Evolutionary conservation across 108 stramenopile genomes (phyloP), one percentile per base, ranked within the genome.

Genomic region (Cafeteria roenbergensis): DNA sequence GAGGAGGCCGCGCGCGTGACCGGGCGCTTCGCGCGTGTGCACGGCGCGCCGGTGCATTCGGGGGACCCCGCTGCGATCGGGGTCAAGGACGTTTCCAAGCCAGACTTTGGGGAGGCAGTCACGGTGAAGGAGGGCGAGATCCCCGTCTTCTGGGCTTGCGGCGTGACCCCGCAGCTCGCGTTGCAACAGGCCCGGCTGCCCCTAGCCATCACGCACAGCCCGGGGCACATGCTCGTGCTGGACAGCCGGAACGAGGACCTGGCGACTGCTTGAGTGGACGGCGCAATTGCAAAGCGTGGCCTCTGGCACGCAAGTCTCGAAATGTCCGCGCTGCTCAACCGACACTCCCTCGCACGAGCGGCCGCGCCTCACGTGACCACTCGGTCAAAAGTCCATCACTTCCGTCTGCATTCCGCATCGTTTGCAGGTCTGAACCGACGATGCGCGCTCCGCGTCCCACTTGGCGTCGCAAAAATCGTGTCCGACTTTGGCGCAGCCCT

Each of bases 71-170:
- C 61, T 20, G 71, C 79, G 27, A 78, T 91, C 56, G 91, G 88
- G 29, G 81, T 89, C 60, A 37, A 12, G 12, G 77, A 88, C 66
- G 27, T 85, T 30, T 67, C 69, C 66, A 72, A 76, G 34, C 86
- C 87, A 0, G 90, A 91, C 35, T 91, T 78, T 76, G 90, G 90
- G 14, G 90, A 88, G 29, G 34, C 80, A 1, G 82, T 88, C 24
- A 73, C 75, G 3, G 42, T 88, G 31, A 57, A 51, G 22, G 54
- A 72, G 24, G 86, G 80, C 62, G 92, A 93, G 66, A 75, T 90
- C 9, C 88, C 88, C 14, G 86, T 93, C 37, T 93, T 93, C 73
- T 88, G 87, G 83, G 87, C 85, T 8, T 93, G 92, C 75, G 92
- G 92, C 21, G 88, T 90, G 9, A 90, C 92, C 8, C 87, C 92